A percentile compares a stretch with the other conserved stretches of the same genome.
Evolutionary conservation across 176 grass and related monocot species (phyloP).

Genomic region (Oryza glumipatula): DNA sequence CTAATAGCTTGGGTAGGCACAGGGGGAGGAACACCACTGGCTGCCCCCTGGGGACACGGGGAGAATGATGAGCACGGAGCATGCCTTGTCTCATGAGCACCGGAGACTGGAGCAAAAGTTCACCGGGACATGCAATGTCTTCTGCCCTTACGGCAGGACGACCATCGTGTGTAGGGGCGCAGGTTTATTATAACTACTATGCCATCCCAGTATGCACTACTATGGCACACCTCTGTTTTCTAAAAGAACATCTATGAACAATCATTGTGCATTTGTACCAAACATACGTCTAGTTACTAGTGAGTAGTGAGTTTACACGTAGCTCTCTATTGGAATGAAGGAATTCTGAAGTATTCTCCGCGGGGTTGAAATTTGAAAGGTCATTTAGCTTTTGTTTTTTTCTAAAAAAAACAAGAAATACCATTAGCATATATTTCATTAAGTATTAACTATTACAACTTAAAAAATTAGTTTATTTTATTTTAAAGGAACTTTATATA

Average conservation of each 20-base stretch:
- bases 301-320: background rate
- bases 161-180: background rate
- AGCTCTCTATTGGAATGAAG: background rate
- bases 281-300: background rate
- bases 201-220: background rate
- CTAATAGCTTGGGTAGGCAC: background rate
- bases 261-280: background rate
- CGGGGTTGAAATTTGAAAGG: background rate
- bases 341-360: background rate
- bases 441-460: no score
- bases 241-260: background rate
- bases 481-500: no score
- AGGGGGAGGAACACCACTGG: background rate
- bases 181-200: background rate
- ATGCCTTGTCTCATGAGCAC: constrained; percentile 40
- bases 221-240: background rate
- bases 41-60: constrained; percentile 16
- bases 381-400: no score
- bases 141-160: constrained; percentile 12
- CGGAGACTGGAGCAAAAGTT: constrained; percentile 21
- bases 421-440: no score
- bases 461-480: no score
- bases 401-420: no score
- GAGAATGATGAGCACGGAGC: constrained; percentile 42
- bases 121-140: constrained; percentile 26